Base-by-base conservation (phyloP, 257 asterid species). In the Eustoma russellianum region DNA sequence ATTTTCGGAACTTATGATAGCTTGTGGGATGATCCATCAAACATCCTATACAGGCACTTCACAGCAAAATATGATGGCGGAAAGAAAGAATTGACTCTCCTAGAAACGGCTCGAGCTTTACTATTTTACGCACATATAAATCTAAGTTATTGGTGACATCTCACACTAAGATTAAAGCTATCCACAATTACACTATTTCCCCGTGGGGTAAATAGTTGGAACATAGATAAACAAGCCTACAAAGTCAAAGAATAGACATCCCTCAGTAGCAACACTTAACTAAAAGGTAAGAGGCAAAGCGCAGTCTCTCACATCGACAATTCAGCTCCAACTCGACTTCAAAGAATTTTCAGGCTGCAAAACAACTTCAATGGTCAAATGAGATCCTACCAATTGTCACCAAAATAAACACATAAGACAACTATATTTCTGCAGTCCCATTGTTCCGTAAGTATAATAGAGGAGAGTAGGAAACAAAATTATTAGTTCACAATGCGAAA, bases 131-230 rank as follows among this genome's bases (percentile, higher is more conserved):
- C n/a, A 62, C 68, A 69, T 66, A 70, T 59, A 62, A 61, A 58
- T 66, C 73, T 48, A 60, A 65, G 65, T 70, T 30, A 73, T 73
- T 68, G 76, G 66, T 65, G 49, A 52, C 48, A 55, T 70, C 70
- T 66, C 70, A n/a, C n/a, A 79, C 76, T 73, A 59, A 63, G 64
- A 72, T 61, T 66, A 57, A 80, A 70, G 74, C 72, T 70, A 74
- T 58, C 78, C 76, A 72, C 69, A 77, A 38, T 38, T 38, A 38
- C 43, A 38, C 43, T 38, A 9, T 38, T 38, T 38, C 43, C n/a
- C 43, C 43, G 12, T 38, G 43, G 43, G 56, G 66, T 50, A 82
- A 57, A 58, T n/a, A 59, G 63, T 71, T 59, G 59, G 63, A 77
- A 70, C 64, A 59, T 24, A 60, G 56, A 65, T 46, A 46, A 60